phyloP scores from a whole-genome alignment of 1,139 yeast genomes.

The Pichia cactophila region DNA sequence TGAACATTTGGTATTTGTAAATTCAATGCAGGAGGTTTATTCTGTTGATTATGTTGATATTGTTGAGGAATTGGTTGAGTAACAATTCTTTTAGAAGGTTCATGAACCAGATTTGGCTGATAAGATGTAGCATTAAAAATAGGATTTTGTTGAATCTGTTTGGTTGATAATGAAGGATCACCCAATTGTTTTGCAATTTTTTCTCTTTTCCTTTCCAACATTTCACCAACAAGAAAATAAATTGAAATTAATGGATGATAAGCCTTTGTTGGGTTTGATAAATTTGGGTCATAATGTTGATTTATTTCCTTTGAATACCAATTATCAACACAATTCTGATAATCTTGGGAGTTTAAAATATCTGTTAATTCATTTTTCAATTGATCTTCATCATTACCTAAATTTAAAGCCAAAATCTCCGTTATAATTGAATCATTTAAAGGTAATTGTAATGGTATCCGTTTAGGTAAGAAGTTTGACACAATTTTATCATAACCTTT shows the following conservation, averaged over 20 bases:
- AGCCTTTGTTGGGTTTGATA: conserved; percentile 75
- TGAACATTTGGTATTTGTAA: conserved; percentile 6
- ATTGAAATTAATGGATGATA: conserved; percentile 86
- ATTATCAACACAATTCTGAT: conserved; percentile 54
- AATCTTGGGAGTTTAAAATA: conserved; percentile 60
- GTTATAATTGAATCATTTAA: conserved; percentile 62
- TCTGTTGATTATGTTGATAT: conserved; percentile 13
- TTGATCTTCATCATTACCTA: conserved; percentile 55
- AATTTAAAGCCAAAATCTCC: conserved; percentile 73
- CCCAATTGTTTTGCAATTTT: conserved; percentile 29
- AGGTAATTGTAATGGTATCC: conserved; percentile 70
- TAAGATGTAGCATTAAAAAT: conserved; percentile 15
- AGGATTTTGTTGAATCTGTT: conserved; percentile 4
- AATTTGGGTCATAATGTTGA: conserved; percentile 22
- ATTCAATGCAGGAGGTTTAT: conserved; percentile 1
- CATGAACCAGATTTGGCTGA: conserved; percentile 15
- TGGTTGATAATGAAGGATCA: conserved; percentile 16
- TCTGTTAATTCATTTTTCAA: conserved; percentile 50
- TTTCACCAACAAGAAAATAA: conserved; percentile 79
- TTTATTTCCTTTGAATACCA: conserved; percentile 43
- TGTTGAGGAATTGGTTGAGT: conserved; percentile 17
- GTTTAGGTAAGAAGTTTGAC: conserved; percentile 63
- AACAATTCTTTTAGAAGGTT: conserved; percentile 15
- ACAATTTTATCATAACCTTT: conserved; percentile 77
- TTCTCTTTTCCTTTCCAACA: conserved; percentile 61